Percentiles rank a stretch among this genome's conserved stretches.
phyloP scores from a whole-genome alignment of 495 filamentous ascomycete species.

The Neurospora sp. region DNA sequence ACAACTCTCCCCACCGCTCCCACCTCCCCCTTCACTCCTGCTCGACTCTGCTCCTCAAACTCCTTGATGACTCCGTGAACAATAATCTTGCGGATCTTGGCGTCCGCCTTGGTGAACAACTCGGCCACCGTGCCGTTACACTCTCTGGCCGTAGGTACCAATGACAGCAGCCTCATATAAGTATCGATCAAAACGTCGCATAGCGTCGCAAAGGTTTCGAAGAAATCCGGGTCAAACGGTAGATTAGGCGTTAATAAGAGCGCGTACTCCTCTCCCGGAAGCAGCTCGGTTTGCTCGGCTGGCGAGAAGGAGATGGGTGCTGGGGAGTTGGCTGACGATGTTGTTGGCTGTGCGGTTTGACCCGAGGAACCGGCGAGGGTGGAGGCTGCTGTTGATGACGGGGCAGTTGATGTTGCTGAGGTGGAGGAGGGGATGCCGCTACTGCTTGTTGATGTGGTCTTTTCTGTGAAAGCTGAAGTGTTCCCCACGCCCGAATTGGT shows the following conservation, averaged over 20 bases:
- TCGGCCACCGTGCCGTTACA: conserved; percentile 59
- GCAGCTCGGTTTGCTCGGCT: conserved; percentile 35
- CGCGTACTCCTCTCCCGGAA: conserved; percentile 71
- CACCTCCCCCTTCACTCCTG: conserved; percentile 66
- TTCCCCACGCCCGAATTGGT: neutral
- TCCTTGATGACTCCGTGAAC: conserved; percentile 77
- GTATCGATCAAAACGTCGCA: conserved; percentile 93
- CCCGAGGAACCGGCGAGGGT: neutral
- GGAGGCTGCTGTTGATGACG: conserved; percentile 13
- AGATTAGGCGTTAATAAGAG: conserved; percentile 84
- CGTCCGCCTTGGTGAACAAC: conserved; percentile 82
- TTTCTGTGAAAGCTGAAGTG: neutral
- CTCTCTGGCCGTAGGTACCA: conserved; percentile 55
- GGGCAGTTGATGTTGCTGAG: conserved; percentile 26
- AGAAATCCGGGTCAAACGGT: conserved; percentile 96
- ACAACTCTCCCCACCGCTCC: conserved; percentile 79
- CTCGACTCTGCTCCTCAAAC: conserved; percentile 79
- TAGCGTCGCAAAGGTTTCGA: conserved; percentile 91
- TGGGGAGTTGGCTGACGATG: conserved; percentile 9
- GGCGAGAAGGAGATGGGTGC: conserved; percentile 36
- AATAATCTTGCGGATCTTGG: conserved; percentile 73
- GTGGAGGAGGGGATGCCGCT: conserved; percentile 1
- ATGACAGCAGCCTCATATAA: conserved; percentile 64
- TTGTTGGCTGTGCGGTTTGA: neutral
- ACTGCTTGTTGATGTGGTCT: neutral